Conservation (phyloP, 83 land plant species). For the Larix sibirica region DNA sequence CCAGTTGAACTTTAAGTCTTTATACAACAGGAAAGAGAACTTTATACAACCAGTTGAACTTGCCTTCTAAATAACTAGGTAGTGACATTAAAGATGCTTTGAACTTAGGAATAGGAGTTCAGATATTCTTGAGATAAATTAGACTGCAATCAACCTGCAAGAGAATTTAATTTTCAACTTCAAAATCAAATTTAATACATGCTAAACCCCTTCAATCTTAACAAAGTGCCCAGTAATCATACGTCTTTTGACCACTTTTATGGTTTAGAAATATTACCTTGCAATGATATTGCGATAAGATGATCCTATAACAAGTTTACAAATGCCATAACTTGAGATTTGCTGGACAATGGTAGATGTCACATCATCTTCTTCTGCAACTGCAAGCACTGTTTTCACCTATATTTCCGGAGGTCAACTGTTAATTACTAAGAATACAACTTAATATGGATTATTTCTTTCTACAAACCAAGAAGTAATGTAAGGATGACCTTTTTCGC, state of each 20-base stretch:
- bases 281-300: slow-evolving; percentile 33
- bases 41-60: no score
- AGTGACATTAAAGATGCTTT: no score
- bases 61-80: no score
- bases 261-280: slow-evolving; percentile 27
- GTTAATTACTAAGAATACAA: not conserved
- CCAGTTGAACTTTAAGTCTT: no score
- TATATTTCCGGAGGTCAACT: slow-evolving; percentile 13
- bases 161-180: not conserved
- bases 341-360: slow-evolving; percentile 40
- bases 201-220: not conserved
- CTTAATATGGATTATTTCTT: no score
- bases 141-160: no score
- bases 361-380: slow-evolving; percentile 55
- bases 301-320: slow-evolving; percentile 57
- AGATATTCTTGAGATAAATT: no score
- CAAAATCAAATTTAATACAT: not conserved
- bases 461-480: not conserved
- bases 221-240: not conserved
- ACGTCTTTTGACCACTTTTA: not conserved
- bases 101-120: no score
- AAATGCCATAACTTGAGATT: slow-evolving; percentile 25
- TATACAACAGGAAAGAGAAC: no score
- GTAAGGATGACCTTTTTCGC: slow-evolving; percentile 28
- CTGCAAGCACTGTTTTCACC: slow-evolving; percentile 39